These are phyloP conservation scores for Pseudogymnoascus verrucosus DNA, from an alignment of 2,329 filamentous ascomycete species.

Conservation along the genomic window DNA sequence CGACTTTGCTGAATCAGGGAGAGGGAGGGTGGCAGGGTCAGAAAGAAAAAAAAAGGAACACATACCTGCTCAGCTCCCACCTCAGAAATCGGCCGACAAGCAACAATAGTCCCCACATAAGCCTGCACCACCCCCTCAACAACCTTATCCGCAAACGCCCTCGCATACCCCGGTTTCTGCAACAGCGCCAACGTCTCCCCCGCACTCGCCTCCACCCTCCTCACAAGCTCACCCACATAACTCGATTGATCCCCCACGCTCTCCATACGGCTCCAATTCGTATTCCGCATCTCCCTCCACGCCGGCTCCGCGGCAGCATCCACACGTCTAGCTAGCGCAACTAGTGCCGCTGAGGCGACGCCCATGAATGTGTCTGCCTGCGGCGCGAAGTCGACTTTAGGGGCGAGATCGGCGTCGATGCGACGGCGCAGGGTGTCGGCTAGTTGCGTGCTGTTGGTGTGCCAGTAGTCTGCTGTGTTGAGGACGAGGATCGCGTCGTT, in stretches of 20 bases:
- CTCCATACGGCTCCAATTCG: conserved; percentile 89
- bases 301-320: conserved; percentile 75
- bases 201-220: conserved; percentile 61
- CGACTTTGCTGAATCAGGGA: neutral
- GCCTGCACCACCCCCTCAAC: conserved; percentile 75
- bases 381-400: conserved; percentile 78
- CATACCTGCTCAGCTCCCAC: conserved; percentile 82
- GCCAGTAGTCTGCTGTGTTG: conserved; percentile 97
- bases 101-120: conserved; percentile 77
- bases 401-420: conserved; percentile 69
- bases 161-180: conserved; percentile 85
- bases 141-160: conserved; percentile 93
- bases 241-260: conserved; percentile 87
- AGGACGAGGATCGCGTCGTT: conserved; percentile 80
- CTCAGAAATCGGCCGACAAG: conserved; percentile 85
- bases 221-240: conserved; percentile 77
- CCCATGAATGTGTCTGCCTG: conserved; percentile 95
- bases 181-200: conserved; percentile 69
- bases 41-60: neutral
- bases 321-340: conserved; percentile 75
- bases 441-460: conserved; percentile 82
- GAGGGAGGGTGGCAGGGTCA: no score
- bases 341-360: conserved; percentile 80
- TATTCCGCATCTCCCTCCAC: conserved; percentile 97
- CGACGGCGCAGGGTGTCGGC: conserved; percentile 91